These are phyloP conservation scores for Neopestalotiopsis clavispora DNA, from an alignment of 2,329 filamentous ascomycete genomes.

Conservation along the genomic window DNA sequence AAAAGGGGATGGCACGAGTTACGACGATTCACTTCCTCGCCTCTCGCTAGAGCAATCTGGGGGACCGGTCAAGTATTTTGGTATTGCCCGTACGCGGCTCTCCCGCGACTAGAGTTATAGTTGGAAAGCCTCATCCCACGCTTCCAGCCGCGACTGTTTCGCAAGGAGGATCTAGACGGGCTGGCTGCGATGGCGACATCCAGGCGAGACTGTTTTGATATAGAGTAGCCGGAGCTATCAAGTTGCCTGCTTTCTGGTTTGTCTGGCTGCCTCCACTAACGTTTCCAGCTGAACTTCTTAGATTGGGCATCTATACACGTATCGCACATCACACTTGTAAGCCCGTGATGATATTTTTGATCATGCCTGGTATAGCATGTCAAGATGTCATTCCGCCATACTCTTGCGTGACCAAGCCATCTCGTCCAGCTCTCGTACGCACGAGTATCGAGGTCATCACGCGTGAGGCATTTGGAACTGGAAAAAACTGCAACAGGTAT, in stretches of 20 bases:
- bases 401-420: not conserved
- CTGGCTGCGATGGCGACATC: slow-evolving; percentile 1
- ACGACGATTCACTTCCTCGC: not conserved
- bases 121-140: not conserved
- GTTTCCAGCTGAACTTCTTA: slow-evolving; percentile 1
- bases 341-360: not conserved
- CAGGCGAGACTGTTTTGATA: slow-evolving; percentile 2
- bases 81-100: not conserved
- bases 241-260: not conserved
- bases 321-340: not conserved
- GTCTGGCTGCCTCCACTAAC: not conserved
- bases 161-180: not conserved
- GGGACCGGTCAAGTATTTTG: not conserved
- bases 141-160: not conserved
- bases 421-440: not conserved
- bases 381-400: not conserved
- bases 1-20: not conserved
- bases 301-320: not conserved
- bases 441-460: not conserved
- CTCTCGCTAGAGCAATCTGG: not conserved
- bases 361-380: not conserved
- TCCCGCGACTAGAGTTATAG: slow-evolving; percentile 4
- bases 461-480: not conserved
- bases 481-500: not conserved
- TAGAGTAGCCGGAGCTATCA: not conserved